Conservation (phyloP, 2,329 filamentous ascomycete genomes). For the Ustilaginoidea virens region DNA sequence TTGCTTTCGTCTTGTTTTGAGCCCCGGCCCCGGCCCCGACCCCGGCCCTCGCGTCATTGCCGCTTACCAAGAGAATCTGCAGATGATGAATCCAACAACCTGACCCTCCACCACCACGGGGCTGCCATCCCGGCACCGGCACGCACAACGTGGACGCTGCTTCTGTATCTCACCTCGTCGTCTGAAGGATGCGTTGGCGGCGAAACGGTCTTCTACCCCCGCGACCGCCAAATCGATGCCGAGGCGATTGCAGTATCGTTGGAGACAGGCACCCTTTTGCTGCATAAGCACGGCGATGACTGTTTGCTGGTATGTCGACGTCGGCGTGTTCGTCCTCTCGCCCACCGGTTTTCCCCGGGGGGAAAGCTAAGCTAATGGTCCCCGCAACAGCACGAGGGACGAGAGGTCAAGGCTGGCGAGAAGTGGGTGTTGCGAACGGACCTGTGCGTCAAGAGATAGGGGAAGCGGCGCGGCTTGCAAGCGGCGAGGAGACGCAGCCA, state of each 20-base stretch:
- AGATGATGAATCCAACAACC: constrained; percentile 78
- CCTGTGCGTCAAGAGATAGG: constrained; percentile 50
- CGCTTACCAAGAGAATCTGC: constrained; percentile 3
- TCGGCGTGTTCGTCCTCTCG: background rate
- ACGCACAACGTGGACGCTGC: constrained; percentile 74
- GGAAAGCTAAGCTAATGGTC: background rate
- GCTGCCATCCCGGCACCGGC: constrained; percentile 15
- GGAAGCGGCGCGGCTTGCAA: too few relatives aligned
- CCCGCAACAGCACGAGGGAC: constrained; percentile 54
- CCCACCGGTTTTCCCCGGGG: background rate
- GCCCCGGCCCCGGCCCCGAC: background rate
- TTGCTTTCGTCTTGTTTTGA: background rate
- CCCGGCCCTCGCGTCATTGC: background rate
- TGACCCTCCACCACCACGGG: constrained; percentile 38
- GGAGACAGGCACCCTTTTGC: constrained; percentile 70
- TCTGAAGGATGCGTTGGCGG: constrained; percentile 66
- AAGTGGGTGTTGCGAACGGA: constrained; percentile 88
- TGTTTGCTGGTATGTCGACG: constrained; percentile 54
- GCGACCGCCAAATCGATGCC: constrained; percentile 37
- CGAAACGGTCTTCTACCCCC: constrained; percentile 83
- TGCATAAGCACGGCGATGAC: constrained; percentile 80
- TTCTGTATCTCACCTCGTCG: constrained; percentile 71
- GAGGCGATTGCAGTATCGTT: constrained; percentile 58
- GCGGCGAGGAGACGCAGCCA: too few relatives aligned
- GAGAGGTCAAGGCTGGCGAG: constrained; percentile 63